These are phyloP conservation scores for Salvia miltiorrhiza DNA, from an alignment of 257 asterid genomes.

Conservation along the genomic window DNA sequence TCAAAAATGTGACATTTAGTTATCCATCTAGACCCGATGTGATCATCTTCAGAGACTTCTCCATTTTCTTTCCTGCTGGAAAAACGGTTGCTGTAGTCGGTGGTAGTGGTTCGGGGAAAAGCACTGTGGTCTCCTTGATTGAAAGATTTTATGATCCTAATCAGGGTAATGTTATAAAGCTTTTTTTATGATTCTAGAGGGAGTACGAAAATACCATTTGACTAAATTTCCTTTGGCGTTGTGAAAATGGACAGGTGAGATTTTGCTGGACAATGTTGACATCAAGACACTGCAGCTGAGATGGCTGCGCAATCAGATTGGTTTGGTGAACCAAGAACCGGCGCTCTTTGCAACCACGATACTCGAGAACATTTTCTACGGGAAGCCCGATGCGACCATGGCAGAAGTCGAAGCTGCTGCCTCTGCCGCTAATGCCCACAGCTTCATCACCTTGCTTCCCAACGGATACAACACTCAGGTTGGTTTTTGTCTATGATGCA, in stretches of 20 bases:
- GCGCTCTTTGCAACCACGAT: conserved; percentile 97
- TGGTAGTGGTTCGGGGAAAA: conserved; percentile 98
- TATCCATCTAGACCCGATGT: conserved; percentile 98
- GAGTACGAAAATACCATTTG: neutral
- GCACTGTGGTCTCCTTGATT: conserved; percentile 86
- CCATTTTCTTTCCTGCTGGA: conserved; percentile 96
- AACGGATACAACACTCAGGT: conserved; percentile 96
- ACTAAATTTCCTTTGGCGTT: neutral
- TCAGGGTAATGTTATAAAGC: conserved; percentile 53
- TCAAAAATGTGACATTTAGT: conserved; percentile 82
- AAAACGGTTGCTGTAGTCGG: conserved; percentile 97
- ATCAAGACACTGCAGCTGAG: conserved; percentile 80
- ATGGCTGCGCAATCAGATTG: conserved; percentile 93
- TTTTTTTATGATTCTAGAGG: neutral
- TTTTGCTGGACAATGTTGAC: conserved; percentile 77
- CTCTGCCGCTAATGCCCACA: conserved; percentile 91
- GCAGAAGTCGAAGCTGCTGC: conserved; percentile 91
- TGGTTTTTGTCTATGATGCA: neutral
- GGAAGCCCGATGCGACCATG: conserved; percentile 94
- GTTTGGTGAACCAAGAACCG: conserved; percentile 98
- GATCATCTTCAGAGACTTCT: conserved; percentile 79
- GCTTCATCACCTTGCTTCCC: conserved; percentile 87
- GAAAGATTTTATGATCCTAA: conserved; percentile 96
- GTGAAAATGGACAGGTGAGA: conserved; percentile 55
- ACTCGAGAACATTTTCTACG: conserved; percentile 87